phyloP scores from a whole-genome alignment of 2,329 filamentous ascomycete species.

The Aspergillus tamarii region DNA sequence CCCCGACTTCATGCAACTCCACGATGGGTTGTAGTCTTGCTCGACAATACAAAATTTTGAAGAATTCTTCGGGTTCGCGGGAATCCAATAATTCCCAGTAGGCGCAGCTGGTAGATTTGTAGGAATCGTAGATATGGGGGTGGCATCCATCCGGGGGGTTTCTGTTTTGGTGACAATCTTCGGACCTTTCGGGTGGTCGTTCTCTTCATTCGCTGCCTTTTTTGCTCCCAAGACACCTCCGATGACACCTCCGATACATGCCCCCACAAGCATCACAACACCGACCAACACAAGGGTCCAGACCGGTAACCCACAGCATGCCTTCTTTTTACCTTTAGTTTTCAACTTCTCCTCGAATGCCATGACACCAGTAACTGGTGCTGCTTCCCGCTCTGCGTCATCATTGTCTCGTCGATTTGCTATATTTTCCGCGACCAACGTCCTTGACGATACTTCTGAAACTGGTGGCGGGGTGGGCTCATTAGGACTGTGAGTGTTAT shows the following conservation, averaged over 20 bases:
- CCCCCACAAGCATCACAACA: slow-evolving; percentile 52
- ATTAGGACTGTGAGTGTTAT: slow-evolving; percentile 56
- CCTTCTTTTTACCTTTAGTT: slow-evolving; percentile 45
- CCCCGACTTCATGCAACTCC: slow-evolving; percentile 51
- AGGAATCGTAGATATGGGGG: slow-evolving; percentile 52
- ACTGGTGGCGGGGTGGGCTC: slow-evolving; percentile 29
- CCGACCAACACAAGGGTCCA: slow-evolving; percentile 53
- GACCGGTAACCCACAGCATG: slow-evolving; percentile 56
- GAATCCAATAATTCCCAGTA: slow-evolving; percentile 54
- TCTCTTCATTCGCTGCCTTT: slow-evolving; percentile 35
- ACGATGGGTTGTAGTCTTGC: slow-evolving; percentile 50
- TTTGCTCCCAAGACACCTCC: slow-evolving; percentile 56
- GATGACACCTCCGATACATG: slow-evolving; percentile 57
- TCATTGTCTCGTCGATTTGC: slow-evolving; percentile 19
- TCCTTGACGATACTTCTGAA: slow-evolving; percentile 39
- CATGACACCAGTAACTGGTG: slow-evolving; percentile 40
- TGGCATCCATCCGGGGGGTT: slow-evolving; percentile 54
- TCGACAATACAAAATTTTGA: slow-evolving; percentile 55
- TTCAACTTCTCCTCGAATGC: slow-evolving; percentile 49
- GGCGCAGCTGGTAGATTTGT: slow-evolving; percentile 50
- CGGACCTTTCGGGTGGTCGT: slow-evolving; percentile 25
- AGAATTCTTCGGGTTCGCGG: slow-evolving; percentile 50
- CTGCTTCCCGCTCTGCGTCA: slow-evolving; percentile 21
- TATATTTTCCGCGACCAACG: slow-evolving; percentile 24
- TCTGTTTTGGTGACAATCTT: slow-evolving; percentile 52